Percentiles rank a stretch among this genome's conserved stretches.
phyloP scores from a whole-genome alignment of 2,329 filamentous ascomycete species.

The Calonectria leucothoes region DNA sequence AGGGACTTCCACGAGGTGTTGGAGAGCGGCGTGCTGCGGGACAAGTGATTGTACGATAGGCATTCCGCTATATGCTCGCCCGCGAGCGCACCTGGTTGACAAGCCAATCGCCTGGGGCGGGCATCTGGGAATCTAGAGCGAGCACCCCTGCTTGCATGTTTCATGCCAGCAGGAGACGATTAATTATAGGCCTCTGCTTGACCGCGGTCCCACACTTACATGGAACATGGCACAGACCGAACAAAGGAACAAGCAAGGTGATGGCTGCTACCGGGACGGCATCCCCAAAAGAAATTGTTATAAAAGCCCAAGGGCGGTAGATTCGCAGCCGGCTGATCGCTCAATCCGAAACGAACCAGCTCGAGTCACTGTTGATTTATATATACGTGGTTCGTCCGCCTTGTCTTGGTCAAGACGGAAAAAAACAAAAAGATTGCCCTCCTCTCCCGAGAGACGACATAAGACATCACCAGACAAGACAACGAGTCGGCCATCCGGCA shows the following conservation, averaged over 20 bases:
- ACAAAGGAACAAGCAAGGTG: background rate
- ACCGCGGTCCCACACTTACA: background rate
- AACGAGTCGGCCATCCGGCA: no score
- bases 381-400: background rate
- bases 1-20: constrained; percentile 57
- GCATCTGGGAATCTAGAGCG: background rate
- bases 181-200: background rate
- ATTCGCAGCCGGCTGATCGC: background rate
- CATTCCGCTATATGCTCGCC: background rate
- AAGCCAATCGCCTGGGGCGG: background rate
- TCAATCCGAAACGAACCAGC: background rate
- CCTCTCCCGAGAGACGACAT: no score
- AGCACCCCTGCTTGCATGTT: background rate
- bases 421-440: background rate
- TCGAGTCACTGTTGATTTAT: background rate
- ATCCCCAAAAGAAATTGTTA: background rate
- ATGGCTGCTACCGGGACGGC: background rate
- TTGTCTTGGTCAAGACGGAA: background rate
- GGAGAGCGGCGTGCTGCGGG: constrained; percentile 40
- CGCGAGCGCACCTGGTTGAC: background rate
- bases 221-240: background rate
- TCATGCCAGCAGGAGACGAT: background rate
- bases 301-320: background rate
- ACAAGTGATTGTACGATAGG: background rate
- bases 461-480: background rate